Evolutionary conservation across 208 protist genomes (phyloP).

Genomic region (Leishmania arabica): DNA sequence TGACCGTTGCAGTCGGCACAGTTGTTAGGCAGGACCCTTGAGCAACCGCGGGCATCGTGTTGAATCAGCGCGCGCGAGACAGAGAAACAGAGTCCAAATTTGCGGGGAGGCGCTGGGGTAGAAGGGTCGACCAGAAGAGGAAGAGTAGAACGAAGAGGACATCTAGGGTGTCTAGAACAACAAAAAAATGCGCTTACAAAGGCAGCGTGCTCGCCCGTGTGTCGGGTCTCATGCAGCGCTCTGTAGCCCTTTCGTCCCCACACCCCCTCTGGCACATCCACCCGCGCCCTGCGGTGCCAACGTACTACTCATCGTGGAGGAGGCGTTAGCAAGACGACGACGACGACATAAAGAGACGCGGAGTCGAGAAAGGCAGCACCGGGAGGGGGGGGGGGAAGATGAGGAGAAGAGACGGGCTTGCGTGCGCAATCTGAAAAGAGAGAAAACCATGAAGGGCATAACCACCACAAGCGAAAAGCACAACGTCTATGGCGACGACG

Average conservation of each 20-base stretch:
- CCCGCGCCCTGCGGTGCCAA: background rate
- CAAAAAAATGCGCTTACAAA: background rate
- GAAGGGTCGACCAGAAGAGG: background rate
- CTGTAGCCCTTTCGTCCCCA: background rate
- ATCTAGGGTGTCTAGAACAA: conserved; percentile 5
- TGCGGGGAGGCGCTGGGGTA: background rate
- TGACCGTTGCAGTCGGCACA: background rate
- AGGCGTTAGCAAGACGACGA: background rate
- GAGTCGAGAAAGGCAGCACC: background rate
- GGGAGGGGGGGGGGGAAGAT: background rate
- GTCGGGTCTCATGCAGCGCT: background rate
- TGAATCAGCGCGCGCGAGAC: background rate
- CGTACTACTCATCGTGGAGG: background rate
- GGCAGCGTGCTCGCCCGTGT: background rate
- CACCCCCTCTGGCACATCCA: background rate
- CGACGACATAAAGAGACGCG: background rate
- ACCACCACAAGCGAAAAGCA: background rate
- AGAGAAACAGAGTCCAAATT: background rate
- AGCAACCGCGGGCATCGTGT: background rate
- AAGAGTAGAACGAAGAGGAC: background rate
- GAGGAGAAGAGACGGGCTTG: background rate
- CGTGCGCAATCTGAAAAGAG: background rate
- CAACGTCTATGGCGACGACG: background rate
- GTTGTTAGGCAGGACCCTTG: background rate
- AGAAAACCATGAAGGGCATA: background rate